phyloP scores from a whole-genome alignment of 768 basidiomycete genomes.

The Exsudoporus frostii region DNA sequence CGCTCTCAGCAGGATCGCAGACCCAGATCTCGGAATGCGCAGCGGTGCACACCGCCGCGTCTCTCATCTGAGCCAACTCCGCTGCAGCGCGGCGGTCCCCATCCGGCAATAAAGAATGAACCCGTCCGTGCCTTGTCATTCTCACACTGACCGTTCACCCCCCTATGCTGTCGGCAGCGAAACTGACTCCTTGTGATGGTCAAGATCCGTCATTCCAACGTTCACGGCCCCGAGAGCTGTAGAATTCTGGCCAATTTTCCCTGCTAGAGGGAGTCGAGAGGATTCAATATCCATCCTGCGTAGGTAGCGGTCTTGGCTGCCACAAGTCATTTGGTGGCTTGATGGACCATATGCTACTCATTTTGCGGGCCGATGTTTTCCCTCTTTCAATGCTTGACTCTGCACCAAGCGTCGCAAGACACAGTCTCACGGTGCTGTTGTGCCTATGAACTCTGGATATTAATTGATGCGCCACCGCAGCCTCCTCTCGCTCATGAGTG shows the following conservation, averaged over 20 bases:
- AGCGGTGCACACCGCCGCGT: conserved; percentile 10
- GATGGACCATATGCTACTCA: conserved; percentile 16
- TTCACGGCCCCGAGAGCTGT: conserved; percentile 17
- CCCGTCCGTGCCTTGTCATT: conserved; percentile 9
- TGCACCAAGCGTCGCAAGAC: not conserved
- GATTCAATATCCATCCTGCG: not conserved
- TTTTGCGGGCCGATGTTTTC: not conserved
- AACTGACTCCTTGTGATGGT: conserved; percentile 1
- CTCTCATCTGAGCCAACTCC: conserved; percentile 13
- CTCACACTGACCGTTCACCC: conserved; percentile 6
- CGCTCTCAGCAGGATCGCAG: conserved; percentile 10
- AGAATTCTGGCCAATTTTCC: not conserved
- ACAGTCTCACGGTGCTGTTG: conserved; percentile 15
- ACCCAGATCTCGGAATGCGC: conserved; percentile 16
- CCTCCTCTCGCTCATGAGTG: conserved; percentile 1
- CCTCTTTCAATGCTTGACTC: not conserved
- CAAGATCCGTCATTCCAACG: conserved; percentile 7
- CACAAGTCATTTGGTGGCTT: conserved; percentile 31
- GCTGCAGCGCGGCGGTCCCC: conserved; percentile 14
- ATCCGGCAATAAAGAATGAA: conserved; percentile 9
- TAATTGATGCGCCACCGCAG: conserved; percentile 26
- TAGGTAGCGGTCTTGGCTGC: conserved; percentile 4
- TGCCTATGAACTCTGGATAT: not conserved
- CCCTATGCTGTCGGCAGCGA: conserved; percentile 9
- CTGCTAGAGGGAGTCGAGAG: not conserved